phyloP scores from a whole-genome alignment of 352 stramenopile species.

The Pythium sukuiense region DNA sequence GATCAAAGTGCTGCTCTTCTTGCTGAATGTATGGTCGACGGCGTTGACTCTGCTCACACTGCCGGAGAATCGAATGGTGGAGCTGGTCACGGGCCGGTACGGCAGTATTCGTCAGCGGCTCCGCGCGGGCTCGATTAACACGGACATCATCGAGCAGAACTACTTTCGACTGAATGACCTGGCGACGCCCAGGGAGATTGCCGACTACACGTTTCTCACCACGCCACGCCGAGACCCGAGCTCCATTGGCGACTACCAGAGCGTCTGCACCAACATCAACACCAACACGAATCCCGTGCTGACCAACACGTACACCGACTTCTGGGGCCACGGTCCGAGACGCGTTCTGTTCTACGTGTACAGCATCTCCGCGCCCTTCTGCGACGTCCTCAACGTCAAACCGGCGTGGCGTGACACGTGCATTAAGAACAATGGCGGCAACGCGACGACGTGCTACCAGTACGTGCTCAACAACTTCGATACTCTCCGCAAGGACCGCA shows the following conservation, averaged over 20 bases:
- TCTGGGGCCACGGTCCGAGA: constrained; percentile 29
- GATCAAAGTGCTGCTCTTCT: constrained; percentile 8
- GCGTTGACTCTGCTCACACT: constrained; percentile 19
- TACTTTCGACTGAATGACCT: constrained; percentile 8
- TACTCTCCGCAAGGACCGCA: constrained; percentile 27
- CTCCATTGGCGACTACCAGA: constrained; percentile 29
- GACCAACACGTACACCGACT: constrained; percentile 31
- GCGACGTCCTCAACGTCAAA: constrained; percentile 9
- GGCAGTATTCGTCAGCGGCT: constrained; percentile 18
- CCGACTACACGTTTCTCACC: constrained; percentile 27
- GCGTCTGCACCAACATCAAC: too few species aligned
- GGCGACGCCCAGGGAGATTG: constrained; percentile 30
- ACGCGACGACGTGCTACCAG: constrained; percentile 38
- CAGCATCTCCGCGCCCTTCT: constrained; percentile 36
- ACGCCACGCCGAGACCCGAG: constrained; percentile 16
- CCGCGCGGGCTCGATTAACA: constrained; percentile 24
- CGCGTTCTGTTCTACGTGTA: constrained; percentile 27
- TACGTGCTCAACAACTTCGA: constrained; percentile 54
- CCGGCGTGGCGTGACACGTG: constrained; percentile 28
- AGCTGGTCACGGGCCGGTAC: constrained; percentile 16
- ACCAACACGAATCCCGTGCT: constrained; percentile 23
- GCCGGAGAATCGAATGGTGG: constrained; percentile 19
- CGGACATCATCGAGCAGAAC: constrained; percentile 18
- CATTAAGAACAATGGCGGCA: constrained; percentile 22
- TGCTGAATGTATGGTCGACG: constrained; percentile 13